Percentiles rank a stretch among this genome's conserved stretches.
Conservation (phyloP, 257 asterid genomes). For the Solanum corneliomulleri region DNA sequence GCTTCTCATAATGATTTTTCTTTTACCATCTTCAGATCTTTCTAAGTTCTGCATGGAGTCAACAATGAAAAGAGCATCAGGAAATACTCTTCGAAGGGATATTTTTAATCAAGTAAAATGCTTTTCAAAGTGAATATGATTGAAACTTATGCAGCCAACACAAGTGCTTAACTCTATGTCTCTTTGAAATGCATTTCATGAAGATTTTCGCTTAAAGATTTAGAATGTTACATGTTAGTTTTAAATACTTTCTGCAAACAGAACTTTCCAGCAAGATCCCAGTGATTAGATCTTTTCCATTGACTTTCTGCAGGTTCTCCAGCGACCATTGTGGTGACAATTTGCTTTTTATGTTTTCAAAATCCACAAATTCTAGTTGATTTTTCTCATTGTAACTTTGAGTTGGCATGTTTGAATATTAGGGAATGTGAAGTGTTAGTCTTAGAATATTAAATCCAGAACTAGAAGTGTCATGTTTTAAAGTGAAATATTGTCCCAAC, state of each 20-base stretch:
- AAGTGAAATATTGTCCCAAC: neutral
- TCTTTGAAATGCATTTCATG: neutral
- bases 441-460: neutral
- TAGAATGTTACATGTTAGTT: neutral
- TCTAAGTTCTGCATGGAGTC: constrained; percentile 57
- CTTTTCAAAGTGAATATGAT: neutral
- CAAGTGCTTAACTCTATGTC: neutral
- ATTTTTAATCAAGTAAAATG: neutral
- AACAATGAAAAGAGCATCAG: neutral
- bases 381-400: neutral
- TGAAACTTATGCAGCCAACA: neutral
- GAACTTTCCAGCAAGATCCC: neutral
- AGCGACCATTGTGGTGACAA: neutral
- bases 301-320: neutral
- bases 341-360: neutral
- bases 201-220: neutral
- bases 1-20: constrained; percentile 61
- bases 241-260: neutral
- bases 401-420: neutral
- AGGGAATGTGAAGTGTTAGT: neutral
- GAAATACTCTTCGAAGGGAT: neutral
- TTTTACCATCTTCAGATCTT: constrained; percentile 57
- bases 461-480: neutral
- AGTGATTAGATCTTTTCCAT: neutral
- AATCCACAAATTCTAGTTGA: neutral